These are phyloP conservation scores for Acmispon strigosus DNA, from an alignment of 306 rosid genomes.

Conservation along the genomic window DNA sequence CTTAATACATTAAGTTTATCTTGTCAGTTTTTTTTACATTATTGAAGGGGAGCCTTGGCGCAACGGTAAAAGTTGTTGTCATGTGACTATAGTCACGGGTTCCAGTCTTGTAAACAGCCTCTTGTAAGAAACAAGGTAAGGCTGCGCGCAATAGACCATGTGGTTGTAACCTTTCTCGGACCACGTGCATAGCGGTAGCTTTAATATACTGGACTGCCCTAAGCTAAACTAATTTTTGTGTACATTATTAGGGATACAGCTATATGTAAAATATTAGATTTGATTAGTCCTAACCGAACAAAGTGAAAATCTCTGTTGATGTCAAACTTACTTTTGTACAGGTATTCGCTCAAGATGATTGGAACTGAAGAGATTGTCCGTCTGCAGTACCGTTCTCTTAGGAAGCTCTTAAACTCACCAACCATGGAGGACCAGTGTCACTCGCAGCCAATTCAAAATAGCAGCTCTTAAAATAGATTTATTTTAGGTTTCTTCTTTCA, in stretches of 20 bases:
- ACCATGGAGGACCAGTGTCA: slow-evolving; percentile 37
- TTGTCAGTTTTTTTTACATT: background rate
- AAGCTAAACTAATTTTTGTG: too few species aligned
- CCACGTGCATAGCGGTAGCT: too few species aligned
- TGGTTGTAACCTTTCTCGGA: too few species aligned
- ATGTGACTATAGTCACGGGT: too few species aligned
- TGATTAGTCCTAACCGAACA: background rate
- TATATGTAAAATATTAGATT: too few species aligned
- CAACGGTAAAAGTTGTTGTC: too few species aligned
- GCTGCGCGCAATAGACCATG: too few species aligned
- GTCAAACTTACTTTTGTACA: slow-evolving; percentile 18
- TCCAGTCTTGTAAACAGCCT: too few species aligned
- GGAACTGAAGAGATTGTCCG: slow-evolving; percentile 88
- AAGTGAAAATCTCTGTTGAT: slow-evolving; percentile 5
- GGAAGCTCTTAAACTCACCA: slow-evolving; percentile 56
- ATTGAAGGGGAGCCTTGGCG: too few species aligned
- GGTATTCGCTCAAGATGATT: slow-evolving; percentile 90
- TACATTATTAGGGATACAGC: background rate
- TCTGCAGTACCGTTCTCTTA: slow-evolving; percentile 87
- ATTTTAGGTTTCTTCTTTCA: slow-evolving; percentile 8
- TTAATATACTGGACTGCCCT: too few species aligned
- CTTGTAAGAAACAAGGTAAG: too few species aligned
- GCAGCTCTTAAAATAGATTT: slow-evolving; percentile 36
- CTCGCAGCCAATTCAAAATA: slow-evolving; percentile 53
- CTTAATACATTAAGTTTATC: background rate